Evolutionary conservation across 805 yeast genomes (phyloP).

Genomic region (Nakazawaea ishiwadae): DNA sequence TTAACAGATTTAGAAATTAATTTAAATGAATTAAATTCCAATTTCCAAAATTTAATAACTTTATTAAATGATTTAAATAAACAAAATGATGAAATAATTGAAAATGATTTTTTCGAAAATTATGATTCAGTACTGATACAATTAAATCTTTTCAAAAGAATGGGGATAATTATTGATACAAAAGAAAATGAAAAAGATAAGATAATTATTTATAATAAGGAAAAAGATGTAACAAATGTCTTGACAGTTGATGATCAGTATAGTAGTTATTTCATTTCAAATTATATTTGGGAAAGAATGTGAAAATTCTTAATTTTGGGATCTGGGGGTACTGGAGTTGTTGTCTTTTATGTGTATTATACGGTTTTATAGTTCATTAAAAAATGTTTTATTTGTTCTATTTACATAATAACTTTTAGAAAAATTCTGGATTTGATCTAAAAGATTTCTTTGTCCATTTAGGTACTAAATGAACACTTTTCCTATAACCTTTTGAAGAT

Average conservation of each 20-base stretch:
- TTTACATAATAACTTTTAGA: conserved; percentile 29
- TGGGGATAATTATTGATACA: conserved; percentile 39
- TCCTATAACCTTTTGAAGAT: conserved; percentile 74
- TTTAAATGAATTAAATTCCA: conserved; percentile 34
- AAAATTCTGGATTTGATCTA: conserved; percentile 74
- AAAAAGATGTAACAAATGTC: conserved; percentile 40
- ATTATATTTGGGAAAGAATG: conserved; percentile 73
- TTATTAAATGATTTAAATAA: conserved; percentile 28
- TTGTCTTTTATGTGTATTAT: no score
- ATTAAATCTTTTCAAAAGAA: conserved; percentile 51
- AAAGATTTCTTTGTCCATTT: conserved; percentile 86
- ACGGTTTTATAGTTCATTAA: no score
- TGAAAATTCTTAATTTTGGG: conserved; percentile 15
- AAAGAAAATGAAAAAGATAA: conserved; percentile 24
- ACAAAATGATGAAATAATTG: conserved; percentile 26
- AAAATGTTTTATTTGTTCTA: no score
- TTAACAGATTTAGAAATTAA: conserved; percentile 45
- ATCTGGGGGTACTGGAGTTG: no score
- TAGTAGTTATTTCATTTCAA: conserved; percentile 65
- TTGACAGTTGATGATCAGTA: conserved; percentile 49
- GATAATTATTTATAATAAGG: conserved; percentile 45
- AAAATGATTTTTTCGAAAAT: conserved; percentile 29
- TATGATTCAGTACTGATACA: conserved; percentile 45
- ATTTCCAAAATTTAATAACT: conserved; percentile 32
- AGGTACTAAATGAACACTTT: conserved; percentile 82